Evolutionary conservation across 768 basidiomycete species (phyloP).

Genomic region (Kwoniella mangroviensis): DNA sequence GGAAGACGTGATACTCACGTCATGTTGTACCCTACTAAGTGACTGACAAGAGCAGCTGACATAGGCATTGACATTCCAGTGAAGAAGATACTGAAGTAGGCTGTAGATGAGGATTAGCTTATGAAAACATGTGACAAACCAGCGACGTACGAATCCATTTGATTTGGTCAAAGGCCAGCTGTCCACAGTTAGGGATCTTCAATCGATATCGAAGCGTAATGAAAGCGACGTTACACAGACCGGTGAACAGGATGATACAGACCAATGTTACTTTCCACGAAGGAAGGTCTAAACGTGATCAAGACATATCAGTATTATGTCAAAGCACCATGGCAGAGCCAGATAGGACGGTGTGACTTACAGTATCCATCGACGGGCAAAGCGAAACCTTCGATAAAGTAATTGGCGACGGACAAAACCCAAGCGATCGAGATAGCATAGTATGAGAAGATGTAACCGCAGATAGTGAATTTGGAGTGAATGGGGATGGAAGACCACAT

Average conservation of each 20-base stretch:
- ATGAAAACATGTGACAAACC: conserved; percentile 57
- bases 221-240: conserved; percentile 69
- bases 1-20: conserved; percentile 62
- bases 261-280: conserved; percentile 70
- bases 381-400: conserved; percentile 68
- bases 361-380: conserved; percentile 72
- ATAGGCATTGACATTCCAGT: conserved; percentile 72
- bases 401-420: conserved; percentile 70
- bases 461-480: conserved; percentile 65
- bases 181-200: conserved; percentile 29
- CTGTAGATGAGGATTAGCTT: conserved; percentile 61
- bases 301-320: not conserved
- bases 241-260: conserved; percentile 69
- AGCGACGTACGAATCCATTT: conserved; percentile 68
- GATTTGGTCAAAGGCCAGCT: conserved; percentile 42
- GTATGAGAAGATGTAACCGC: conserved; percentile 62
- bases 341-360: conserved; percentile 61
- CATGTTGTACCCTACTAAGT: conserved; percentile 67
- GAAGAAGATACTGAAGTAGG: conserved; percentile 70
- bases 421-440: conserved; percentile 66
- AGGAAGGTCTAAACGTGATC: conserved; percentile 15
- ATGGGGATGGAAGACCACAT: conserved; percentile 61
- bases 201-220: conserved; percentile 36
- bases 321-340: not conserved
- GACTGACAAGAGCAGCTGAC: conserved; percentile 65